A percentile compares a stretch with the other conserved stretches of the same genome.
Conservation (phyloP, 352 stramenopile genomes). For the Pythium diclinum region DNA sequence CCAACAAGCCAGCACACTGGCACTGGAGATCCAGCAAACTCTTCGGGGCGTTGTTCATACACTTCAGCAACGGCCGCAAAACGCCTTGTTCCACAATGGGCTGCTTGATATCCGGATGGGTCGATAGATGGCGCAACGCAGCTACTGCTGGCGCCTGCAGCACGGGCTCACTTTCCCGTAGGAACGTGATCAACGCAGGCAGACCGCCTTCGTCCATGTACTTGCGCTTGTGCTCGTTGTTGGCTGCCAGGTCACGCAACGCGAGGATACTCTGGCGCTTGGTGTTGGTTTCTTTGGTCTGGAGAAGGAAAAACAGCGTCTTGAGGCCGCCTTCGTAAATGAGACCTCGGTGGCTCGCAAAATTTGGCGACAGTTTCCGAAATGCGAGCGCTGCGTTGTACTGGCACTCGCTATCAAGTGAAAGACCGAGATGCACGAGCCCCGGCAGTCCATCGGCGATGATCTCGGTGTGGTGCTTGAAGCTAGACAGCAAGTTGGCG, state of each 20-base stretch:
- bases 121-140: constrained; percentile 88
- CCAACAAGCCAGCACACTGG: constrained; percentile 91
- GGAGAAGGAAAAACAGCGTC: constrained; percentile 90
- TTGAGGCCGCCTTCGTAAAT: constrained; percentile 88
- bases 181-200: constrained; percentile 83
- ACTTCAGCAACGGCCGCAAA: constrained; percentile 84
- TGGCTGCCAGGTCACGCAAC: constrained; percentile 87
- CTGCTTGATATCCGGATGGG: constrained; percentile 82
- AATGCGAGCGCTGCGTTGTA: constrained; percentile 94
- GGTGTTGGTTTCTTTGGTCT: constrained; percentile 90
- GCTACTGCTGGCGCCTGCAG: constrained; percentile 89
- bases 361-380: constrained; percentile 93
- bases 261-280: constrained; percentile 88
- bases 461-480: constrained; percentile 89
- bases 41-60: constrained; percentile 75
- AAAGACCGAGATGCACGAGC: constrained; percentile 89
- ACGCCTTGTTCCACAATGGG: constrained; percentile 80
- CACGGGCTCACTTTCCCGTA: constrained; percentile 84
- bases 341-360: constrained; percentile 82
- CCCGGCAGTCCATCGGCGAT: constrained; percentile 88
- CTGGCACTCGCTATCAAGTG: constrained; percentile 90
- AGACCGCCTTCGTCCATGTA: constrained; percentile 89
- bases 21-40: constrained; percentile 86
- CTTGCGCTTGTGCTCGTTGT: constrained; percentile 83
- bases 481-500: constrained; percentile 93